phyloP scores from a whole-genome alignment of 1,284 basidiomycete species.

The Tilletia caries region DNA sequence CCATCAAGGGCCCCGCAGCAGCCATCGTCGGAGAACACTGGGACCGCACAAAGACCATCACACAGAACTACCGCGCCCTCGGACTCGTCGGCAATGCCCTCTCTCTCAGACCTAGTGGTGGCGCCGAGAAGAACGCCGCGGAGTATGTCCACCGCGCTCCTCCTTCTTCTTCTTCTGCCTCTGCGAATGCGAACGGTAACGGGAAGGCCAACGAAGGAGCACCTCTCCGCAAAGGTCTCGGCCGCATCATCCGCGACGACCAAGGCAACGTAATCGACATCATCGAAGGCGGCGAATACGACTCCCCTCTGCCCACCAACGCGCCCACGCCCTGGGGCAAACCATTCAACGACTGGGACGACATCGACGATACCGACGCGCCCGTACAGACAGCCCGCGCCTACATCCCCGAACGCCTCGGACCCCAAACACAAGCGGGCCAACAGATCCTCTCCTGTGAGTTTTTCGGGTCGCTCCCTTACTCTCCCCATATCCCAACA shows the following conservation, averaged over 20 bases:
- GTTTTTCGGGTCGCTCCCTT: too few relatives aligned
- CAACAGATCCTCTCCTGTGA: background rate
- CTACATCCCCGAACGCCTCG: background rate
- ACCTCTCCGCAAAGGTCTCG: conserved; percentile 64
- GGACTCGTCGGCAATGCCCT: conserved; percentile 1
- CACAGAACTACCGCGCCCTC: conserved; percentile 71
- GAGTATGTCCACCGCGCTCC: background rate
- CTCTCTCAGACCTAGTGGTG: conserved; percentile 17
- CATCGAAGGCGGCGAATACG: conserved; percentile 64
- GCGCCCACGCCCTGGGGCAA: conserved; percentile 53
- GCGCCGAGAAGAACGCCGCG: conserved; percentile 11
- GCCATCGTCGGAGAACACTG: conserved; percentile 78
- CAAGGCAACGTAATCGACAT: conserved; percentile 75
- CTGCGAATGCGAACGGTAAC: conserved; percentile 2
- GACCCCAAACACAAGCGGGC: background rate
- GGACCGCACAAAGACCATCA: conserved; percentile 83
- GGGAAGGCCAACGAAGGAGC: background rate
- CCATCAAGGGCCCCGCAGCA: conserved; percentile 68
- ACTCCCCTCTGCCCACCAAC: too few relatives aligned
- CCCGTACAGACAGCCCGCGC: conserved; percentile 9
- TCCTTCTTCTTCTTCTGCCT: background rate
- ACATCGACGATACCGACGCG: conserved; percentile 14
- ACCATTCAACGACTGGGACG: conserved; percentile 25
- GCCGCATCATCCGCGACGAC: conserved; percentile 78
- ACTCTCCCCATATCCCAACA: background rate